These are phyloP conservation scores for Leucocoprinus birnbaumii DNA, from an alignment of 768 basidiomycete genomes.

Conservation along the genomic window DNA sequence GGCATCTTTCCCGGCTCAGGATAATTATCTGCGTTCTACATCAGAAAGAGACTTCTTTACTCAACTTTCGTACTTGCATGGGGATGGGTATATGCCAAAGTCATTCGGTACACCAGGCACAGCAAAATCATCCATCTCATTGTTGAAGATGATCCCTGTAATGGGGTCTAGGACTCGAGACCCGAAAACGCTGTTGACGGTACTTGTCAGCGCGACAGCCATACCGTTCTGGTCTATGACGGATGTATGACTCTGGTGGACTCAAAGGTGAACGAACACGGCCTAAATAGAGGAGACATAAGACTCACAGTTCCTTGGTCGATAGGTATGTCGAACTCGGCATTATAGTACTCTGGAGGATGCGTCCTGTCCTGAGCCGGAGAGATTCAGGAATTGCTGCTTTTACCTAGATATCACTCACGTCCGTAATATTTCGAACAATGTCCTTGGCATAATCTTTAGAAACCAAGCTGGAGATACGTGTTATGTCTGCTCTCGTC, in stretches of 20 bases:
- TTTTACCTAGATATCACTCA: slow-evolving; percentile 27
- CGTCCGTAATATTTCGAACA: slow-evolving; percentile 77
- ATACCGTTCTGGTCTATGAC: slow-evolving; percentile 85
- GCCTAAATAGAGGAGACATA: not conserved
- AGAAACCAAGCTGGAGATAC: slow-evolving; percentile 63
- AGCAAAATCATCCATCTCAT: slow-evolving; percentile 96
- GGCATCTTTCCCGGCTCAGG: too few relatives aligned
- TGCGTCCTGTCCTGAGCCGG: slow-evolving; percentile 77
- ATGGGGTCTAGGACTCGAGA: slow-evolving; percentile 82
- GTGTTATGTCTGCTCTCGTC: slow-evolving; percentile 52
- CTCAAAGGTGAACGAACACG: not conserved
- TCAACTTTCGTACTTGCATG: too few relatives aligned
- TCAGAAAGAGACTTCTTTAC: too few relatives aligned
- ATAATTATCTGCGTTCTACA: too few relatives aligned
- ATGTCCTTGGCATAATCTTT: slow-evolving; percentile 66
- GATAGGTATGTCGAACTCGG: slow-evolving; percentile 68
- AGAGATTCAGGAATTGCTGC: not conserved
- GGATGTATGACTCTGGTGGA: slow-evolving; percentile 52
- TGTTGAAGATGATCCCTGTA: slow-evolving; percentile 87
- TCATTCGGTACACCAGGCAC: slow-evolving; percentile 75
- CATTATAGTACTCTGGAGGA: slow-evolving; percentile 77
- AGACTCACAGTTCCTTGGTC: slow-evolving; percentile 85
- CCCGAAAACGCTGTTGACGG: slow-evolving; percentile 91
- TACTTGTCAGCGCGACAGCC: slow-evolving; percentile 83
- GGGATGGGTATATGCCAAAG: too few relatives aligned